These are phyloP conservation scores for Puya raimondii DNA, from an alignment of 176 grass and related monocot species.

Conservation along the genomic window DNA sequence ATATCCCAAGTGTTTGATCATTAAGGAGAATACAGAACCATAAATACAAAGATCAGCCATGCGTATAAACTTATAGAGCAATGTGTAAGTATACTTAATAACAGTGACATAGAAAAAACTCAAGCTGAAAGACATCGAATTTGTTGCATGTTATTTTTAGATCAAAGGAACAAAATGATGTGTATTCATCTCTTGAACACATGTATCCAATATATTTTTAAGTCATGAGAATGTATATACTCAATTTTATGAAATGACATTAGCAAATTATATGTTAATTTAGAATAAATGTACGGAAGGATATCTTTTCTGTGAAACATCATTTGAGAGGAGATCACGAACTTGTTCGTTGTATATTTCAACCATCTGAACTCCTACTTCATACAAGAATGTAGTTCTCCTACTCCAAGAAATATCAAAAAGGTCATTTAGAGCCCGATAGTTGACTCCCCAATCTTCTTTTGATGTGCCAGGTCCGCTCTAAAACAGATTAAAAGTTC, in stretches of 20 bases:
- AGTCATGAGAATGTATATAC: too few species aligned
- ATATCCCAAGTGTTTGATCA: constrained; percentile 72
- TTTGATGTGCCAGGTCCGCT: constrained; percentile 84
- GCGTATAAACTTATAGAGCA: background rate
- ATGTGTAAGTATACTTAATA: background rate
- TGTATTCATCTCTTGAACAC: too few species aligned
- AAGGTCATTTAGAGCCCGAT: constrained; percentile 92
- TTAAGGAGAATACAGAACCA: constrained; percentile 27
- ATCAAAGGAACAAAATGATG: too few species aligned
- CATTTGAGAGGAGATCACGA: constrained; percentile 81
- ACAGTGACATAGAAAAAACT: background rate
- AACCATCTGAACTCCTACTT: constrained; percentile 98
- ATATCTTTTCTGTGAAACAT: constrained; percentile 95
- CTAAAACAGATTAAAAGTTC: constrained; percentile 28
- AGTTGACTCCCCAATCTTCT: constrained; percentile 98
- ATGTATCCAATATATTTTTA: too few species aligned
- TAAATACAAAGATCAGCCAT: background rate
- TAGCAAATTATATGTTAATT: background rate
- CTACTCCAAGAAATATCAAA: constrained; percentile 78
- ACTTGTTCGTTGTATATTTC: constrained; percentile 99
- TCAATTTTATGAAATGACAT: too few species aligned
- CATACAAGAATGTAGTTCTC: constrained; percentile 78
- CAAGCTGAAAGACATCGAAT: background rate
- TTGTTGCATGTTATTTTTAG: too few species aligned
- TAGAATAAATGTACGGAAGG: constrained; percentile 30